phyloP scores from a whole-genome alignment of 441 rosid genomes.

The Erysimum cheiri region DNA sequence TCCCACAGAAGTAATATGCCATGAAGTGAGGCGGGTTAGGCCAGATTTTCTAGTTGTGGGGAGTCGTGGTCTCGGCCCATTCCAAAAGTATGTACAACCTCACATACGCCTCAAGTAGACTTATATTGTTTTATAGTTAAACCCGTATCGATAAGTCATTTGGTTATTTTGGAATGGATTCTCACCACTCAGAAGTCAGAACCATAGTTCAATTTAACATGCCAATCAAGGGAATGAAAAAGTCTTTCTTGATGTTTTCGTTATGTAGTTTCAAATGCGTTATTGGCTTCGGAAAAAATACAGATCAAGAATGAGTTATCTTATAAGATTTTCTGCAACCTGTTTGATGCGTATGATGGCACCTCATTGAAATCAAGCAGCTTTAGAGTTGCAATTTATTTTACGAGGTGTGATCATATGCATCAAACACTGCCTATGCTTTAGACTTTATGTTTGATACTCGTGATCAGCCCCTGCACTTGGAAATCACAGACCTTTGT shows the following conservation, averaged over 20 bases:
- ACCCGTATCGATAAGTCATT: background rate
- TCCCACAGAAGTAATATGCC: constrained; percentile 86
- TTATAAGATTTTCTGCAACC: background rate
- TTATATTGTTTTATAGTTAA: constrained; percentile 16
- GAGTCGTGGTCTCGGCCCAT: constrained; percentile 92
- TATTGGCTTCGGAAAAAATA: constrained; percentile 1
- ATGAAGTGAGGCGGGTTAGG: constrained; percentile 74
- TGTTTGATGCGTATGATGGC: constrained; percentile 1
- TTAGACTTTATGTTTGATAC: background rate
- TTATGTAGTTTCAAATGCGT: background rate
- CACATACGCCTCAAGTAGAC: background rate
- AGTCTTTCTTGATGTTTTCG: background rate
- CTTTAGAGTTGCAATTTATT: background rate
- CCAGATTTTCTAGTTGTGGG: constrained; percentile 95
- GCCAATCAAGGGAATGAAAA: background rate
- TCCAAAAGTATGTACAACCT: constrained; percentile 65
- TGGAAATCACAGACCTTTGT: background rate
- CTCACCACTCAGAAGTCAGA: background rate
- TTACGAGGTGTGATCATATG: background rate
- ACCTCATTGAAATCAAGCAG: background rate
- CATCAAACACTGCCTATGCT: constrained; percentile 7
- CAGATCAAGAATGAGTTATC: constrained; percentile 7
- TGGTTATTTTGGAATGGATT: background rate
- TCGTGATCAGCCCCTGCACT: background rate
- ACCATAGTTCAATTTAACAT: background rate